Evolutionary conservation across 2,329 filamentous ascomycete species (phyloP).

Genomic region (Colletotrichum spinosum): DNA sequence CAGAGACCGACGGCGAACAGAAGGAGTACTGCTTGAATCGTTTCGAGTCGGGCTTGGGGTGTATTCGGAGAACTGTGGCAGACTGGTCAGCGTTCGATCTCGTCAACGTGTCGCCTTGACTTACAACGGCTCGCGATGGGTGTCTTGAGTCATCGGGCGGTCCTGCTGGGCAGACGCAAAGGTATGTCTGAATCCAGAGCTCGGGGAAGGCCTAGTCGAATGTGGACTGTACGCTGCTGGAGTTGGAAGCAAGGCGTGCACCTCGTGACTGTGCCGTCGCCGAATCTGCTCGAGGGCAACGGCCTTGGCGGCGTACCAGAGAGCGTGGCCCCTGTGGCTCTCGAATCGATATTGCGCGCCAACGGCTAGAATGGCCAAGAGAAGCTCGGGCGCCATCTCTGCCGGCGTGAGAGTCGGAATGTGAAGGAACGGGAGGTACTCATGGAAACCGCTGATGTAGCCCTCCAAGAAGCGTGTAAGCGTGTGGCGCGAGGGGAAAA

Average conservation of each 20-base stretch:
- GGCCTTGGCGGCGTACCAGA: conserved; percentile 72
- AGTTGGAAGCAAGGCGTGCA: conserved; percentile 67
- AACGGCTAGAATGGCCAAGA: conserved; percentile 75
- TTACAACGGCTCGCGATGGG: conserved; percentile 70
- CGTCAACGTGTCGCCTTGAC: conserved; percentile 40
- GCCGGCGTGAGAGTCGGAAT: conserved; percentile 73
- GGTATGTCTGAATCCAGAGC: conserved; percentile 67
- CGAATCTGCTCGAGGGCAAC: conserved; percentile 70
- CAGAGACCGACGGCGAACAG: conserved; percentile 71
- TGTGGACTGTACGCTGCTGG: conserved; percentile 70
- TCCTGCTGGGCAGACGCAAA: conserved; percentile 70
- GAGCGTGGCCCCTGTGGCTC: conserved; percentile 66
- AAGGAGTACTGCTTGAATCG: conserved; percentile 72
- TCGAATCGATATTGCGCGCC: conserved; percentile 76
- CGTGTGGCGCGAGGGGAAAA: conserved; percentile 76
- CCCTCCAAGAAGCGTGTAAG: conserved; percentile 76
- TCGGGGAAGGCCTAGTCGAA: conserved; percentile 69
- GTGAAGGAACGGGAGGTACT: conserved; percentile 71
- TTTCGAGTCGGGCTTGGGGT: conserved; percentile 70
- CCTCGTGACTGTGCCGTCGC: conserved; percentile 66
- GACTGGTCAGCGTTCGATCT: conserved; percentile 6
- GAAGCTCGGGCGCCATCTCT: conserved; percentile 74
- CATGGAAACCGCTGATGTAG: conserved; percentile 75
- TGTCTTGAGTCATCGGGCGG: conserved; percentile 67
- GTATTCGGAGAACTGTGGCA: conserved; percentile 65